Evolutionary conservation across 805 yeast species (phyloP).

Genomic region (Metschnikowia lachancei): DNA sequence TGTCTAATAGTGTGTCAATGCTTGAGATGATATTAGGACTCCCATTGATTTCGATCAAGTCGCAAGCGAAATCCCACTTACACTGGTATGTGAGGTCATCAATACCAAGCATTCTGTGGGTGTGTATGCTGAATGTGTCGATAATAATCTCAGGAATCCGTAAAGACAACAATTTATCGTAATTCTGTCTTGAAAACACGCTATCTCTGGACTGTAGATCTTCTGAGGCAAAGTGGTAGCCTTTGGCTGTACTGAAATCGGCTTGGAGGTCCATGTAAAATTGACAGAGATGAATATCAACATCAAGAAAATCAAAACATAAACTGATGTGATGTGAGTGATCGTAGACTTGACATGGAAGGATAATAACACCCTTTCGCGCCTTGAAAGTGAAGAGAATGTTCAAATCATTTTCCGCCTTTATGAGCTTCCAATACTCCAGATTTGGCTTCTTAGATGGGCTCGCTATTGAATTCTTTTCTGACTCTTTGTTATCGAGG

Average conservation of each 20-base stretch:
- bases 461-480: background rate
- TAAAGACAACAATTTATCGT: constrained; percentile 16
- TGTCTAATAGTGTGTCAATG: constrained; percentile 40
- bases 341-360: constrained; percentile 74
- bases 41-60: constrained; percentile 53
- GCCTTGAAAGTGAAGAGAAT: constrained; percentile 70
- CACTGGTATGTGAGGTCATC: constrained; percentile 83
- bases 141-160: constrained; percentile 46
- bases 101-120: constrained; percentile 89
- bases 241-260: constrained; percentile 54
- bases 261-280: constrained; percentile 92
- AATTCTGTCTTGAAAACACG: constrained; percentile 25
- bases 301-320: constrained; percentile 60
- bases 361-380: constrained; percentile 61
- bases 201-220: constrained; percentile 22
- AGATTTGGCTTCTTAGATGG: constrained; percentile 9
- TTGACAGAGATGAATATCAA: constrained; percentile 83
- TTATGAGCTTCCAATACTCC: constrained; percentile 40
- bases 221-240: constrained; percentile 26
- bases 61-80: constrained; percentile 82
- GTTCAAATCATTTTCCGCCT: constrained; percentile 72
- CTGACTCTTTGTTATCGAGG: constrained; percentile 3
- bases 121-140: constrained; percentile 66
- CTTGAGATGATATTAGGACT: constrained; percentile 45
- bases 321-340: constrained; percentile 59